Conservation (phyloP, 495 filamentous ascomycete species). For the Trichoderma reesei region DNA sequence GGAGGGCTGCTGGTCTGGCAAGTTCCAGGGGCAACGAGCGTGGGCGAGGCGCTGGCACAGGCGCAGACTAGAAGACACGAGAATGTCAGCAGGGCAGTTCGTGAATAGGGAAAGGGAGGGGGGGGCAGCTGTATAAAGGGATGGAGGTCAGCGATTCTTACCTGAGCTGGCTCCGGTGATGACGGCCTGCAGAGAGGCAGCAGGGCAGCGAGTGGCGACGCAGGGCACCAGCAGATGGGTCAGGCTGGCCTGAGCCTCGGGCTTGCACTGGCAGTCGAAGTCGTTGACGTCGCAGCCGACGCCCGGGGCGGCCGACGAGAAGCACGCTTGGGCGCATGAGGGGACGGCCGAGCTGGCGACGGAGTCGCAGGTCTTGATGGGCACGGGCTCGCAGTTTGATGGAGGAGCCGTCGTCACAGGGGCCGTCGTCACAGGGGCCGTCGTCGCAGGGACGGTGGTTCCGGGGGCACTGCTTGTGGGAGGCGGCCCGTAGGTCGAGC, state of each 20-base stretch:
- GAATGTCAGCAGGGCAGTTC: no score
- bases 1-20: neutral
- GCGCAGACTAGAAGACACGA: neutral
- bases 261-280: conserved; percentile 16
- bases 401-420: neutral
- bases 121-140: no score
- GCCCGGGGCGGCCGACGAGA: conserved; percentile 11
- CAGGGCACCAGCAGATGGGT: conserved; percentile 16
- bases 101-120: no score
- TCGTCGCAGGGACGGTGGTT: no score
- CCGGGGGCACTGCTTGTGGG: no score
- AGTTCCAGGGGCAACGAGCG: neutral
- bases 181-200: conserved; percentile 15
- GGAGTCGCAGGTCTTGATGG: conserved; percentile 7
- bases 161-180: conserved; percentile 14
- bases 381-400: neutral
- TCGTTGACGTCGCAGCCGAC: conserved; percentile 14
- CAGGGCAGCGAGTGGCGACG: conserved; percentile 15
- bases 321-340: conserved; percentile 17
- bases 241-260: conserved; percentile 11
- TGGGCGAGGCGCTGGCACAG: neutral
- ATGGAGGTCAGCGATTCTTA: no score
- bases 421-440: no score
- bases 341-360: conserved; percentile 14
- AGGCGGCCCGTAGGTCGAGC: neutral